Conservation (phyloP, 2,329 filamentous ascomycete genomes). For the Paraphaeosphaeria sporulosa region DNA sequence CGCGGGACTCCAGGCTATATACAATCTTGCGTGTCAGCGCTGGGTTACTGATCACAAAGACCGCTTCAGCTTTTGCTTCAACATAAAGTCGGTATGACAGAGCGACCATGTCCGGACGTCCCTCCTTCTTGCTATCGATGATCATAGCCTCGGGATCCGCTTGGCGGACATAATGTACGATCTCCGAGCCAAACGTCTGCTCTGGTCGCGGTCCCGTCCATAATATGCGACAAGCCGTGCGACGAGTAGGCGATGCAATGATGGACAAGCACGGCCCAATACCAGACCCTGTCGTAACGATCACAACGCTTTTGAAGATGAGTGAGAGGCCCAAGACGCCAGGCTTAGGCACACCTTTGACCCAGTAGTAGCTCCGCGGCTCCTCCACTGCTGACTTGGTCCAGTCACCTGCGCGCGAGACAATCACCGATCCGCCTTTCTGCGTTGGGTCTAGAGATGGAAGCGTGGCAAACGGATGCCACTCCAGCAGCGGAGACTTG, state of each 20-base stretch:
- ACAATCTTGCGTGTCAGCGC: conserved; percentile 6
- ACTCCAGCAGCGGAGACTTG: conserved; percentile 27
- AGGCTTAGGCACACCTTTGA: conserved; percentile 38
- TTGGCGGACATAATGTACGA: conserved; percentile 62
- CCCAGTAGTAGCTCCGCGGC: conserved; percentile 30
- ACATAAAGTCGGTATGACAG: not conserved
- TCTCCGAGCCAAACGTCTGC: conserved; percentile 66
- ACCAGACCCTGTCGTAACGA: conserved; percentile 46
- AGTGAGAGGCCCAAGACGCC: conserved; percentile 43
- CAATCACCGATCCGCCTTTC: conserved; percentile 25
- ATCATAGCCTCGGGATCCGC: conserved; percentile 60
- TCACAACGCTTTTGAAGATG: conserved; percentile 40
- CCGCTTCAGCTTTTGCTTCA: not conserved
- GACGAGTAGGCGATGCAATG: conserved; percentile 58
- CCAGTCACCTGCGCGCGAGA: conserved; percentile 31
- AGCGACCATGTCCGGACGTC: not conserved
- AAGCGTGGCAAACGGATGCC: conserved; percentile 36
- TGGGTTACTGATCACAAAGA: not conserved
- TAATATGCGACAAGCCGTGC: conserved; percentile 65
- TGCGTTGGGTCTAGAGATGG: conserved; percentile 12
- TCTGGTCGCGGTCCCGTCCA: conserved; percentile 71
- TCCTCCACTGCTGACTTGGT: conserved; percentile 20
- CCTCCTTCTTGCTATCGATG: conserved; percentile 12
- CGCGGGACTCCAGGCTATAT: not conserved
- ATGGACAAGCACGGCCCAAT: conserved; percentile 55